phyloP scores from a whole-genome alignment of 1,139 yeast genomes.

The Pichia sp. region DNA sequence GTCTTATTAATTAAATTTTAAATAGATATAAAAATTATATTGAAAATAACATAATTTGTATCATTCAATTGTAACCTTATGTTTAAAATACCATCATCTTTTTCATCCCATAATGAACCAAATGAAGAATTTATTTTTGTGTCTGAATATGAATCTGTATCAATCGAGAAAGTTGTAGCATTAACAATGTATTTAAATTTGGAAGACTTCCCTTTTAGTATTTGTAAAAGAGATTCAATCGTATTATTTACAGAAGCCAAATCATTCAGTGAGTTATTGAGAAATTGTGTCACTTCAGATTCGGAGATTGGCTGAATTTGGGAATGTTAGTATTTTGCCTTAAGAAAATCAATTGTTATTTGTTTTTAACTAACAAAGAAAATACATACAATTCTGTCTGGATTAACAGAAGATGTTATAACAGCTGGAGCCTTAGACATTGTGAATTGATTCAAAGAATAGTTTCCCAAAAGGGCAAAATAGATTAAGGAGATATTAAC shows the following conservation, averaged over 20 bases:
- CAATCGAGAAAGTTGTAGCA: slow-evolving; percentile 18
- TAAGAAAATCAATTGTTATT: neutral
- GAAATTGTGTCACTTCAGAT: neutral
- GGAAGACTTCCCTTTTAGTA: slow-evolving; percentile 31
- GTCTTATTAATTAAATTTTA: neutral
- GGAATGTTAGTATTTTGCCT: neutral
- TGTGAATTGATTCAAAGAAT: too few species aligned
- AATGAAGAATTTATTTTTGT: slow-evolving; percentile 27
- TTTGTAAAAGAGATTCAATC: slow-evolving; percentile 18
- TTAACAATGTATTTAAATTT: slow-evolving; percentile 33
- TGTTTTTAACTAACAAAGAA: too few species aligned
- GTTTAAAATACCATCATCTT: slow-evolving; percentile 34
- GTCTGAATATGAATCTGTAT: slow-evolving; percentile 11
- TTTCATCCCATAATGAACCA: slow-evolving; percentile 36
- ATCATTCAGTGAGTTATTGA: neutral
- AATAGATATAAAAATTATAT: slow-evolving; percentile 9
- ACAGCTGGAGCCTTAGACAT: neutral
- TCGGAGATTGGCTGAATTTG: slow-evolving; percentile 1
- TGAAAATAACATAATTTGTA: slow-evolving; percentile 10
- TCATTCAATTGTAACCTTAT: slow-evolving; percentile 16
- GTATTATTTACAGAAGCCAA: slow-evolving; percentile 1
- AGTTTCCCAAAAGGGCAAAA: too few species aligned
- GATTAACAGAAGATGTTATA: neutral
- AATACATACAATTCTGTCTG: neutral
- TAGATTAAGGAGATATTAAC: too few species aligned